phyloP scores from a whole-genome alignment of 768 basidiomycete species.

The Leccinellum albellum region DNA sequence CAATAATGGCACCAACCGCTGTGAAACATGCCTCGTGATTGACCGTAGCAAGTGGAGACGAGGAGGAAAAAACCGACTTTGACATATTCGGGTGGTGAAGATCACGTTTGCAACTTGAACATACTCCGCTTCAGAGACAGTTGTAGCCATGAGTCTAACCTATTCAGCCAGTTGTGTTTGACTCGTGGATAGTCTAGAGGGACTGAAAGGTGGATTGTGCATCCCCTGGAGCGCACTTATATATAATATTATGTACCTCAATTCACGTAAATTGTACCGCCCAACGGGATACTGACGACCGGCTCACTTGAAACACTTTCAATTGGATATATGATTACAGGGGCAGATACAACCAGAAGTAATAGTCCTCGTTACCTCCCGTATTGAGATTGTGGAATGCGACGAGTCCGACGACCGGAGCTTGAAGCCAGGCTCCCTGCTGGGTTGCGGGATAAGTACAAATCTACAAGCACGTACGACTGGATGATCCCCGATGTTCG shows the following conservation, averaged over 20 bases:
- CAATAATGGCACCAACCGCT: slow-evolving; percentile 7
- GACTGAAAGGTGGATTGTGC: neutral
- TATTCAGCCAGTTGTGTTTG: neutral
- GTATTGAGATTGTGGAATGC: neutral
- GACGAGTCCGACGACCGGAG: neutral
- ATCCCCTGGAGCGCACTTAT: neutral
- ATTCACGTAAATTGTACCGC: neutral
- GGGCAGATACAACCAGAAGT: neutral
- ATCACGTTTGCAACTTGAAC: slow-evolving; percentile 1
- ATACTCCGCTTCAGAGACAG: neutral
- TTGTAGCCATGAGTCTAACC: neutral
- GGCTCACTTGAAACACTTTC: neutral
- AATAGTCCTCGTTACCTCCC: neutral
- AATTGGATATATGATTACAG: neutral
- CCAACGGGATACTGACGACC: neutral
- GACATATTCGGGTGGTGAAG: slow-evolving; percentile 6
- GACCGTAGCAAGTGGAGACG: neutral
- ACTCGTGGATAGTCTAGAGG: too few species aligned
- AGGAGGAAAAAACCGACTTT: slow-evolving; percentile 4
- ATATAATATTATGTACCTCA: neutral
- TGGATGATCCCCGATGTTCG: too few species aligned
- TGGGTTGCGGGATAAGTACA: too few species aligned
- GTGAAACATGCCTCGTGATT: neutral
- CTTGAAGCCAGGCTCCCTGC: neutral
- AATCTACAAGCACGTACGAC: too few species aligned